These are phyloP conservation scores for Salvia hispanica DNA, from an alignment of 257 asterid species.

Conservation along the genomic window DNA sequence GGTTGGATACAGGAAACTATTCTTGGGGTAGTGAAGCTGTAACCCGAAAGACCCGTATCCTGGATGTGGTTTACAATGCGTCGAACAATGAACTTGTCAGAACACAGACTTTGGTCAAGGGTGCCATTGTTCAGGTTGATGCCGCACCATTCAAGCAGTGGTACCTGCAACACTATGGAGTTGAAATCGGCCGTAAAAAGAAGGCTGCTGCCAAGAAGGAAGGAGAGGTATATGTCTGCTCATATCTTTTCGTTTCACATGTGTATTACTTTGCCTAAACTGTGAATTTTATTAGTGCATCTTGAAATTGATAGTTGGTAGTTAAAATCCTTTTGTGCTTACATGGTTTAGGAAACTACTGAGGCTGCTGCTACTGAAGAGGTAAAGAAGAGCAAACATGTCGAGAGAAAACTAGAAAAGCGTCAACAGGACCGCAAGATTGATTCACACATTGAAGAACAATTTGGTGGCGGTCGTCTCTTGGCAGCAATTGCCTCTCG, in stretches of 20 bases:
- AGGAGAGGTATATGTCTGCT: conserved; percentile 45
- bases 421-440: conserved; percentile 54
- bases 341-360: conserved; percentile 41
- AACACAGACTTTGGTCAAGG: conserved; percentile 71
- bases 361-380: conserved; percentile 49
- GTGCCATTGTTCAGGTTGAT: conserved; percentile 76
- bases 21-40: conserved; percentile 81
- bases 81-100: conserved; percentile 76
- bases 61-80: conserved; percentile 77
- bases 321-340: background rate
- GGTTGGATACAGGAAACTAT: conserved; percentile 69
- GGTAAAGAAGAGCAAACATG: conserved; percentile 58
- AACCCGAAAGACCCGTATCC: conserved; percentile 66
- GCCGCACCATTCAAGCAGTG: conserved; percentile 90
- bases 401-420: conserved; percentile 47
- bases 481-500: conserved; percentile 63
- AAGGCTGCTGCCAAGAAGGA: conserved; percentile 64
- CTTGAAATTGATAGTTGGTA: background rate
- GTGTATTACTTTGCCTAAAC: background rate
- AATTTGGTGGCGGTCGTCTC: conserved; percentile 59
- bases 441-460: conserved; percentile 61
- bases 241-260: too few species aligned
- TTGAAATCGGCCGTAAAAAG: conserved; percentile 83
- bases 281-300: background rate
- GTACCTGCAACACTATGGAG: conserved; percentile 82